These are phyloP conservation scores for Thraustotheca clavata DNA, from an alignment of 352 stramenopile genomes.

Conservation along the genomic window DNA sequence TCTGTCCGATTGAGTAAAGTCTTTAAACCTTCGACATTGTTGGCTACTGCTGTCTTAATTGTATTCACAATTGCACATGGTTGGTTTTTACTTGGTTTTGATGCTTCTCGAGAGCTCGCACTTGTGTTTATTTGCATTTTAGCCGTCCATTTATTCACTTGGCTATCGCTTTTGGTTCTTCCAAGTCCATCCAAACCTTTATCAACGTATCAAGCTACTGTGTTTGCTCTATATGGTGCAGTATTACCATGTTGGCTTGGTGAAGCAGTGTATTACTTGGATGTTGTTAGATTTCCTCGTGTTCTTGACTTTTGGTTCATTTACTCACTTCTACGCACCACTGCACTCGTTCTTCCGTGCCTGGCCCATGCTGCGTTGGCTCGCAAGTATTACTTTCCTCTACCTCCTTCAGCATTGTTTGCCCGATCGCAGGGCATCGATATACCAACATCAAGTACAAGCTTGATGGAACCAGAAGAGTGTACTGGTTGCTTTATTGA, in stretches of 20 bases:
- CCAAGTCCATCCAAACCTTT: slow-evolving; percentile 34
- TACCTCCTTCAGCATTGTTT: slow-evolving; percentile 7
- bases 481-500: slow-evolving; percentile 77
- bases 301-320: neutral
- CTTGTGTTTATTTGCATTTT: slow-evolving; percentile 44
- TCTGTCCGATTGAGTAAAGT: neutral
- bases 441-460: neutral
- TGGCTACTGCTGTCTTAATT: neutral
- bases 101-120: slow-evolving; percentile 33
- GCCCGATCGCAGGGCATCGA: neutral
- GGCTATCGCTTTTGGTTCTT: slow-evolving; percentile 33
- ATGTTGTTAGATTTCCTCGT: slow-evolving; percentile 35
- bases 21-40: neutral
- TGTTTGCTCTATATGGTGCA: slow-evolving; percentile 45
- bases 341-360: neutral
- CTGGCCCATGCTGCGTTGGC: slow-evolving; percentile 3
- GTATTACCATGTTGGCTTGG: slow-evolving; percentile 56
- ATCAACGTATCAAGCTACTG: slow-evolving; percentile 41
- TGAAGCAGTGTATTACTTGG: slow-evolving; percentile 50
- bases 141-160: slow-evolving; percentile 33
- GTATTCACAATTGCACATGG: neutral
- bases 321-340: neutral
- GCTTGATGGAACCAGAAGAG: slow-evolving; percentile 56
- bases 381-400: slow-evolving; percentile 1
- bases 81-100: neutral